Percentiles rank a stretch among this genome's conserved stretches.
Evolutionary conservation across 805 yeast species (phyloP).

Genomic region (Vanderwaltozyma tropicalis): DNA sequence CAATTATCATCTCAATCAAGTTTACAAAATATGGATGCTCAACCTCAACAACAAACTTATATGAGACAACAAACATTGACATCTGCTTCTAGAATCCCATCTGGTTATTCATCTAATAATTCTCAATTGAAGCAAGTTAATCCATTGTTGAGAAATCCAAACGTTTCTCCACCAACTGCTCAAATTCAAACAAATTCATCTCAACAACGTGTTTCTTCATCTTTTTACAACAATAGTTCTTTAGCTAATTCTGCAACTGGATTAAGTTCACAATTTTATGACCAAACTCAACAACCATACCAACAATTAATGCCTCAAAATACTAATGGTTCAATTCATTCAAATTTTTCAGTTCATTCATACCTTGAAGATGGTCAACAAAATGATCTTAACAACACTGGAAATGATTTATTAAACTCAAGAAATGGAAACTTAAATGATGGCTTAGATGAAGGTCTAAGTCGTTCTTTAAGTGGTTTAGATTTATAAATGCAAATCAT

Average conservation of each 20-base stretch:
- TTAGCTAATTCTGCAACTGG: neutral
- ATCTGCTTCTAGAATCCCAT: conserved; percentile 28
- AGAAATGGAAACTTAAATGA: conserved; percentile 6
- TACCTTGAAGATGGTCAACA: conserved; percentile 15
- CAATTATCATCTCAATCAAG: conserved; percentile 3
- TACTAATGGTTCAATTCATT: conserved; percentile 27
- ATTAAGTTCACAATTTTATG: conserved; percentile 7
- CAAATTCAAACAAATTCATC: conserved; percentile 12
- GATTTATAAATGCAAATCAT: conserved; percentile 24
- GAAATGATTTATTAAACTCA: conserved; percentile 8
- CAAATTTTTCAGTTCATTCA: conserved; percentile 26
- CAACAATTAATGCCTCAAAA: conserved; percentile 21
- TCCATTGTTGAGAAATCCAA: conserved; percentile 26
- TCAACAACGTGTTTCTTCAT: conserved; percentile 12
- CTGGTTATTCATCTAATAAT: conserved; percentile 25
- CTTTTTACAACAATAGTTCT: conserved; percentile 5
- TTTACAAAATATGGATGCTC: conserved; percentile 2
- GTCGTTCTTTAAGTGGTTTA: conserved; percentile 26
- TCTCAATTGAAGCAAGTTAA: conserved; percentile 17
- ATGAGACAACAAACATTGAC: conserved; percentile 24
- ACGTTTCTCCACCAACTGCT: conserved; percentile 18
- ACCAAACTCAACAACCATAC: conserved; percentile 5
- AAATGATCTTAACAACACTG: conserved; percentile 2
- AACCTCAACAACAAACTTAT: conserved; percentile 22
- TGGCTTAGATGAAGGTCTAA: conserved; percentile 23